phyloP scores from a whole-genome alignment of 768 basidiomycete species.

The Russula virescens region DNA sequence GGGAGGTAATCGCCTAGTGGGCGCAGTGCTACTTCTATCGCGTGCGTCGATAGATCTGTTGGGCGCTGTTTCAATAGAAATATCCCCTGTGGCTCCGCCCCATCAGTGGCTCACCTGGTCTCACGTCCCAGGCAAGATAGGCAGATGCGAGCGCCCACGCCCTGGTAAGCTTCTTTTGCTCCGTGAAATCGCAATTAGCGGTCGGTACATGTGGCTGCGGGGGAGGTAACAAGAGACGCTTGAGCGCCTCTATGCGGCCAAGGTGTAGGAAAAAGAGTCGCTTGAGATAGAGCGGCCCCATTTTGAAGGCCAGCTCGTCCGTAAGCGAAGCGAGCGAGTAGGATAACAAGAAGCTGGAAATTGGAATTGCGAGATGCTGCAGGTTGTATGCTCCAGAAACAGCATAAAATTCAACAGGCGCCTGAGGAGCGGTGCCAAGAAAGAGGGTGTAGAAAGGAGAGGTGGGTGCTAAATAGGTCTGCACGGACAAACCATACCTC shows the following conservation, averaged over 20 bases:
- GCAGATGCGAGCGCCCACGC: conserved; percentile 82
- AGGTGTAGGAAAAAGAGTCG: conserved; percentile 80
- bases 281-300: conserved; percentile 74
- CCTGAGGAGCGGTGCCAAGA: conserved; percentile 59
- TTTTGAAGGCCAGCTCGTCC: conserved; percentile 62
- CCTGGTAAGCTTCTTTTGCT: conserved; percentile 73
- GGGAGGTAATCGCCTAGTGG: conserved; percentile 63
- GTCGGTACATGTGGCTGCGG: conserved; percentile 75
- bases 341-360: conserved; percentile 69
- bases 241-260: conserved; percentile 75
- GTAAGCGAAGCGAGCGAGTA: conserved; percentile 61
- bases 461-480: conserved; percentile 42
- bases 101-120: conserved; percentile 50
- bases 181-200: conserved; percentile 56
- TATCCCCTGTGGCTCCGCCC: neutral
- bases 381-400: conserved; percentile 63
- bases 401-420: conserved; percentile 67
- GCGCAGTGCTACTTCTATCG: conserved; percentile 66
- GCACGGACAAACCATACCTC: conserved; percentile 54
- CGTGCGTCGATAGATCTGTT: conserved; percentile 63
- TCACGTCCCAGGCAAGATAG: conserved; percentile 79
- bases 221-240: conserved; percentile 67
- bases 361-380: conserved; percentile 66
- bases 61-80: neutral
- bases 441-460: conserved; percentile 55